These are phyloP conservation scores for Ophiostoma sp. DNA, from an alignment of 2,329 filamentous ascomycete species.

Conservation along the genomic window DNA sequence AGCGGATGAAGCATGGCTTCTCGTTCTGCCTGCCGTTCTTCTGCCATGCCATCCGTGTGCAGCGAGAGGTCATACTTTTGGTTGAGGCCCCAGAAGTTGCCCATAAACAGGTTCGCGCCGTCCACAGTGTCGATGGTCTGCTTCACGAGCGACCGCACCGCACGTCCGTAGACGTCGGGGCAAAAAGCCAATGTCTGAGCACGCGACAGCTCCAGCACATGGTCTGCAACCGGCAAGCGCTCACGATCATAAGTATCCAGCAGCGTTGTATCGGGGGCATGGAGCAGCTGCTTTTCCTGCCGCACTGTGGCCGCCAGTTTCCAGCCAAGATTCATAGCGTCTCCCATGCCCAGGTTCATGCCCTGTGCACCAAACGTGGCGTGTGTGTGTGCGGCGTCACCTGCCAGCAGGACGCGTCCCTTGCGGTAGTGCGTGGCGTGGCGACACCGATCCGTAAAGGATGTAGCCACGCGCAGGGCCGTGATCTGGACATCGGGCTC, in stretches of 20 bases:
- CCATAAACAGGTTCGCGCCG: not conserved
- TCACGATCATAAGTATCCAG: constrained; percentile 37
- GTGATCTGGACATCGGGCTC: constrained; percentile 28
- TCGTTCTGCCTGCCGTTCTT: too few relatives aligned
- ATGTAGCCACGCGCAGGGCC: constrained; percentile 28
- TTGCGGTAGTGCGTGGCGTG: constrained; percentile 35
- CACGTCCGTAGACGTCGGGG: constrained; percentile 30
- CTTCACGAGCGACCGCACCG: constrained; percentile 27
- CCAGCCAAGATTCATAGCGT: constrained; percentile 48
- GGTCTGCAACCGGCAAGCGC: constrained; percentile 38
- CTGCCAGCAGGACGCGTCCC: constrained; percentile 44
- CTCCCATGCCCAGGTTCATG: constrained; percentile 47
- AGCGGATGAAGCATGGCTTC: not conserved
- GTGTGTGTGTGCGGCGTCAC: constrained; percentile 48
- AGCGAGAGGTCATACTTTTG: not conserved
- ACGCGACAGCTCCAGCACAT: constrained; percentile 37
- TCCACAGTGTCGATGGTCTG: not conserved
- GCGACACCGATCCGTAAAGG: constrained; percentile 30
- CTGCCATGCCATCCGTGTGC: not conserved
- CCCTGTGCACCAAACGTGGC: constrained; percentile 46
- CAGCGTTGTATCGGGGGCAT: not conserved
- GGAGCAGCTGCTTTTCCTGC: constrained; percentile 14
- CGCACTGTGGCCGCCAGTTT: constrained; percentile 41
- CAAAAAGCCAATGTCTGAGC: constrained; percentile 34
- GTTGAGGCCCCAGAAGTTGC: not conserved